These are phyloP conservation scores for Mycena citricolor DNA, from an alignment of 1,284 basidiomycete genomes.

Conservation along the genomic window DNA sequence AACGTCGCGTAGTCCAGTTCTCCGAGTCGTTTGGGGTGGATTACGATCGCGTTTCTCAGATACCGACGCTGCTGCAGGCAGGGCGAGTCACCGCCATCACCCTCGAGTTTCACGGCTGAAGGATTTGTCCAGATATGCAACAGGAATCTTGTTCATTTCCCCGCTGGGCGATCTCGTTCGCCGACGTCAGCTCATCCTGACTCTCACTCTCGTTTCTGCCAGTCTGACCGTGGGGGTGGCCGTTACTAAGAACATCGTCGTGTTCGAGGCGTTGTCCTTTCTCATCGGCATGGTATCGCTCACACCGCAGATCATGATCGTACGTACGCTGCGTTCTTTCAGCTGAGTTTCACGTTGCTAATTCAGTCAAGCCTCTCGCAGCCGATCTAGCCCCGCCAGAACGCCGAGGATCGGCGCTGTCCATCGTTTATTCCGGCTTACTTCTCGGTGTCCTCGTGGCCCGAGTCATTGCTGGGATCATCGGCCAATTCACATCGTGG, in stretches of 20 bases:
- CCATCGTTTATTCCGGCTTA: slow-evolving; percentile 66
- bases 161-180: slow-evolving; percentile 70
- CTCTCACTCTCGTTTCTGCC: slow-evolving; percentile 46
- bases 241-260: slow-evolving; percentile 44
- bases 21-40: slow-evolving; percentile 54
- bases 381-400: slow-evolving; percentile 66
- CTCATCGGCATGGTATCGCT: slow-evolving; percentile 57
- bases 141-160: slow-evolving; percentile 59
- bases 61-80: slow-evolving; percentile 50
- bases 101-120: not conserved
- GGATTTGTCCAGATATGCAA: slow-evolving; percentile 45
- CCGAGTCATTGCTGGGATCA: slow-evolving; percentile 64
- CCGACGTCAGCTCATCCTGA: slow-evolving; percentile 52
- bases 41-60: slow-evolving; percentile 55
- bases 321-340: slow-evolving; percentile 6
- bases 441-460: slow-evolving; percentile 72
- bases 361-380: slow-evolving; percentile 46
- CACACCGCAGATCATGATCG: slow-evolving; percentile 55
- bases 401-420: slow-evolving; percentile 60
- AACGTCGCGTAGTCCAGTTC: slow-evolving; percentile 45
- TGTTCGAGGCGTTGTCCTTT: slow-evolving; percentile 58
- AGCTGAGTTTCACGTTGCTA: not conserved
- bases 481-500: slow-evolving; percentile 62
- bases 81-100: slow-evolving; percentile 29
- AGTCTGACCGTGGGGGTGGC: slow-evolving; percentile 57